Conservation (phyloP, 1,284 basidiomycete species). For the Sanghuangporus sanghuang region DNA sequence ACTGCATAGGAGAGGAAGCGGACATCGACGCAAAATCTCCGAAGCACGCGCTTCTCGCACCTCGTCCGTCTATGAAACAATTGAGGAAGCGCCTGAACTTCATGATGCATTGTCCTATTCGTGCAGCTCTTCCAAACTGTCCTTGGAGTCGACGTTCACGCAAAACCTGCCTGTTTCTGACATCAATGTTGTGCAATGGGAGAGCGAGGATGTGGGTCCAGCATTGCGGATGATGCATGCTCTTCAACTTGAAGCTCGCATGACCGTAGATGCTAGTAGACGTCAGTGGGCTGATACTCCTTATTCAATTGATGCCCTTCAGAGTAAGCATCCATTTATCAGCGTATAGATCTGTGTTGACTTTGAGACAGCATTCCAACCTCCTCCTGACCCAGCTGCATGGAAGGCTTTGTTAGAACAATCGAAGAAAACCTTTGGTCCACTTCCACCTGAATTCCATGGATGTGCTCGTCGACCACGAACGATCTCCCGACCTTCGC, state of each 20-base stretch:
- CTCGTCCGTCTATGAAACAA: slow-evolving; percentile 75
- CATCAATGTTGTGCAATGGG: slow-evolving; percentile 48
- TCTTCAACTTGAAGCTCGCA: slow-evolving; percentile 62
- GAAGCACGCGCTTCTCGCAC: slow-evolving; percentile 52
- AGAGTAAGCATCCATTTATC: slow-evolving; percentile 46
- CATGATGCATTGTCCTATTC: slow-evolving; percentile 34
- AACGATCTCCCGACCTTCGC: slow-evolving; percentile 63
- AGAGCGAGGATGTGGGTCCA: slow-evolving; percentile 57
- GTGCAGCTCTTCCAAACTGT: slow-evolving; percentile 19
- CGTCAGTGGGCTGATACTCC: slow-evolving; percentile 65
- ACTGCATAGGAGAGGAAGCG: slow-evolving; percentile 50
- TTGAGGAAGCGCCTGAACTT: slow-evolving; percentile 53
- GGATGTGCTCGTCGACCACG: slow-evolving; percentile 54
- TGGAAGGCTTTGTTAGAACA: slow-evolving; percentile 72
- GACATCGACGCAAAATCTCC: slow-evolving; percentile 66
- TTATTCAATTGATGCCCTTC: slow-evolving; percentile 63
- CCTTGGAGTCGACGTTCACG: slow-evolving; percentile 21
- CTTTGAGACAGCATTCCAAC: slow-evolving; percentile 54
- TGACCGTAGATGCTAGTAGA: slow-evolving; percentile 62
- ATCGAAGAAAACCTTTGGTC: slow-evolving; percentile 62
- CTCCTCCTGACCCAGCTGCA: slow-evolving; percentile 53
- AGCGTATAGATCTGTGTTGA: slow-evolving; percentile 14
- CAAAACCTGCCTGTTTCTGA: slow-evolving; percentile 52
- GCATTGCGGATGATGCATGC: slow-evolving; percentile 63
- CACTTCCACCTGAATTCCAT: slow-evolving; percentile 63